These are phyloP conservation scores for Fusarium sp. DNA, from an alignment of 2,329 filamentous ascomycete species.

Conservation along the genomic window DNA sequence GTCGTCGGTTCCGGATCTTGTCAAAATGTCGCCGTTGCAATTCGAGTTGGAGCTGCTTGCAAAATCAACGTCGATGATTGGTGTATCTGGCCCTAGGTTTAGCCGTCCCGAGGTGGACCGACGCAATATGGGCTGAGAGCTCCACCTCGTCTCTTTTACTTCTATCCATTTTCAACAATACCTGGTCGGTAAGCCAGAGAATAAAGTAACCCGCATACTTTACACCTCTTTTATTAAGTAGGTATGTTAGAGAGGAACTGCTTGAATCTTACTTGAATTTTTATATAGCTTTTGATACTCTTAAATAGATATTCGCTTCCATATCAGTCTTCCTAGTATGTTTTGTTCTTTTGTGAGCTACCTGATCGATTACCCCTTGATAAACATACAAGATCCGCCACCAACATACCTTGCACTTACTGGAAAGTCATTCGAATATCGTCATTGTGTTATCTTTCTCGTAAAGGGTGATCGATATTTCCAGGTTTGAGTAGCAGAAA, in stretches of 20 bases:
- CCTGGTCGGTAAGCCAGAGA: too few relatives aligned
- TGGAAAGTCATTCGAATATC: background rate
- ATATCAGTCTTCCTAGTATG: too few relatives aligned
- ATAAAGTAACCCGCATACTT: too few relatives aligned
- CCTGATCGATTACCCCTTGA: too few relatives aligned
- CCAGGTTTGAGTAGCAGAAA: constrained; percentile 22
- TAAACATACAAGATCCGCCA: background rate
- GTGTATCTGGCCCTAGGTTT: constrained; percentile 35
- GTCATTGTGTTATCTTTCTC: background rate
- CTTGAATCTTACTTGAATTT: too few relatives aligned
- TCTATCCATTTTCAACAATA: too few relatives aligned
- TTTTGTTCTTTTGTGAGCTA: too few relatives aligned
- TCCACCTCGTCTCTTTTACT: background rate
- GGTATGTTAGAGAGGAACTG: too few relatives aligned
- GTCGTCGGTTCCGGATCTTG: constrained; percentile 47
- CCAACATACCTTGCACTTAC: constrained; percentile 20
- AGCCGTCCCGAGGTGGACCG: constrained; percentile 25
- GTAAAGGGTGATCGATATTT: background rate
- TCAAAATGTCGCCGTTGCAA: constrained; percentile 53
- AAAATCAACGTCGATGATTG: constrained; percentile 54
- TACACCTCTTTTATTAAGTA: too few relatives aligned
- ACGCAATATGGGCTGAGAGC: background rate
- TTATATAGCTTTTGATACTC: too few relatives aligned
- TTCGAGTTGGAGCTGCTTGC: constrained; percentile 52
- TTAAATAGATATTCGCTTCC: too few relatives aligned